Conservation (phyloP, 2,329 filamentous ascomycete species). For the Harringtonia aguacate region DNA sequence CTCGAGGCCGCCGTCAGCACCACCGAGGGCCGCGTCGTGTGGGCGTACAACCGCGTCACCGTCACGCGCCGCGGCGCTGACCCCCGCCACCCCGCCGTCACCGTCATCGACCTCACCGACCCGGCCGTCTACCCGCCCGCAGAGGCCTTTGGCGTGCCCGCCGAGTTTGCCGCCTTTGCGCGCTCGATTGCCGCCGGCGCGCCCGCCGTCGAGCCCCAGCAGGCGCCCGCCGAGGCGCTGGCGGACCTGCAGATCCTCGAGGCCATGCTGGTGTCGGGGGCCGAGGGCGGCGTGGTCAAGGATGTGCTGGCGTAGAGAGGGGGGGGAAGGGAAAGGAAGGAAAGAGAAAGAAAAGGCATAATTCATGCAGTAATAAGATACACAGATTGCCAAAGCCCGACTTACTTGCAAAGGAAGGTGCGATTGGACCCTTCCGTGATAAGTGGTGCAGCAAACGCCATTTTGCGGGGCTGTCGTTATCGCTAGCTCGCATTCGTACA, state of each 20-base stretch:
- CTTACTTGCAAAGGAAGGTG: too few relatives aligned
- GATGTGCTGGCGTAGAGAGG: background rate
- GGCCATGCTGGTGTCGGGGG: slow-evolving; percentile 18
- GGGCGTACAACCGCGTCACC: slow-evolving; percentile 14
- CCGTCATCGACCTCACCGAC: slow-evolving; percentile 12
- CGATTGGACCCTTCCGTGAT: too few relatives aligned
- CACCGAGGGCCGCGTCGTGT: slow-evolving; percentile 17
- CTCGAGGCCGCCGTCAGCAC: slow-evolving; percentile 17
- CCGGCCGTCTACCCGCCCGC: slow-evolving; percentile 1
- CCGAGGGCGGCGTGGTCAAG: slow-evolving; percentile 4
- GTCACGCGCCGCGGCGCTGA: slow-evolving; percentile 6
- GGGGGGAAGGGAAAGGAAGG: too few relatives aligned
- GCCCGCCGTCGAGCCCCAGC: slow-evolving; percentile 11
- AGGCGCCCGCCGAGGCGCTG: slow-evolving; percentile 19
- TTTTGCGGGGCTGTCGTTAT: too few relatives aligned
- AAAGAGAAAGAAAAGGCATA: too few relatives aligned
- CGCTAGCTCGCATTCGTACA: too few relatives aligned
- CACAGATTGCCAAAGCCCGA: too few relatives aligned
- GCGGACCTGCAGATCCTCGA: slow-evolving; percentile 20
- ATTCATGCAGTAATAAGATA: too few relatives aligned
- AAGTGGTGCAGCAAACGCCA: too few relatives aligned
- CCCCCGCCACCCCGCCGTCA: background rate
- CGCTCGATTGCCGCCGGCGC: slow-evolving; percentile 14
- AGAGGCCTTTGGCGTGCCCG: slow-evolving; percentile 15
- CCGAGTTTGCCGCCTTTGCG: slow-evolving; percentile 20